Evolutionary conservation across 176 grass and related monocot genomes (phyloP).

Genomic region (Chloris gayana): DNA sequence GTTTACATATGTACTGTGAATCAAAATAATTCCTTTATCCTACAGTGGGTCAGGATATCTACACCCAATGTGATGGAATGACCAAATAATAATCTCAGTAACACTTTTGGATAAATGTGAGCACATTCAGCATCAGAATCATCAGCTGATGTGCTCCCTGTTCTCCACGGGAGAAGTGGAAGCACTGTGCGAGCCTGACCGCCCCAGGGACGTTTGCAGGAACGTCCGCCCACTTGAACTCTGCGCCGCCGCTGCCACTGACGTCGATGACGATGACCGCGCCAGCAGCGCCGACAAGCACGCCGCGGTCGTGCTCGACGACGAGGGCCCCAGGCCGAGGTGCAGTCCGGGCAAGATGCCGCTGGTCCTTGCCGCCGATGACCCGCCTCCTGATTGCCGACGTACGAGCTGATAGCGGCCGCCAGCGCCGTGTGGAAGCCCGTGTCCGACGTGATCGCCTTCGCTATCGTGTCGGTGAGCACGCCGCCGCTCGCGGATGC

Average conservation of each 20-base stretch:
- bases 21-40: constrained; percentile 22
- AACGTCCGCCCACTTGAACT: constrained; percentile 47
- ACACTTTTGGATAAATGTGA: not conserved
- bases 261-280: not conserved
- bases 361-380: constrained; percentile 10
- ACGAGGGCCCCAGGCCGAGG: constrained; percentile 46
- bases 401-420: constrained; percentile 75
- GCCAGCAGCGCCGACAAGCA: constrained; percentile 47
- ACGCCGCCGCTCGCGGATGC: constrained; percentile 16
- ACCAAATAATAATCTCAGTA: constrained; percentile 28
- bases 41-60: constrained; percentile 36
- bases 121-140: constrained; percentile 6
- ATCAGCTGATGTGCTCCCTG: constrained; percentile 35
- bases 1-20: constrained; percentile 27
- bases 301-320: constrained; percentile 28
- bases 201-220: constrained; percentile 43
- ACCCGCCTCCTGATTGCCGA: constrained; percentile 49
- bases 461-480: constrained; percentile 72
- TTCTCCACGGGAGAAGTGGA: constrained; percentile 56
- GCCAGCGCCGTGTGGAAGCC: constrained; percentile 73
- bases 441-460: constrained; percentile 74
- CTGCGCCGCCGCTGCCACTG: constrained; percentile 2
- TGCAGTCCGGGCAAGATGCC: constrained; percentile 28
- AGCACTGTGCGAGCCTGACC: constrained; percentile 49
- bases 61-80: constrained; percentile 42